These are phyloP conservation scores for Penicillium argentinense DNA, from an alignment of 495 filamentous ascomycete genomes.

Conservation along the genomic window DNA sequence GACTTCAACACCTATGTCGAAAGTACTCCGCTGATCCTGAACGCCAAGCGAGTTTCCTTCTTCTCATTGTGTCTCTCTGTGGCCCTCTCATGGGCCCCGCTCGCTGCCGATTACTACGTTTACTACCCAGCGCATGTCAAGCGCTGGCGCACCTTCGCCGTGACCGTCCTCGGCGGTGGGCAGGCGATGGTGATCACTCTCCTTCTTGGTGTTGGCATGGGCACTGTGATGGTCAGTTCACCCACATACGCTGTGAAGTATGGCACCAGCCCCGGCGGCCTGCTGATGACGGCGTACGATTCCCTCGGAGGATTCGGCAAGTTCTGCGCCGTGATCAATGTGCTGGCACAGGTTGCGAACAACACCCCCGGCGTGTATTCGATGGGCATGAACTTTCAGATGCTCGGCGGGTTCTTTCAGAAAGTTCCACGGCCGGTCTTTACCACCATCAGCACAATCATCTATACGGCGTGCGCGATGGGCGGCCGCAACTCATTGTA, in stretches of 20 bases:
- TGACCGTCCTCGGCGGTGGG: constrained; percentile 49
- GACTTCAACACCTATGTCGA: constrained; percentile 49
- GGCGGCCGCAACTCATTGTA: constrained; percentile 50
- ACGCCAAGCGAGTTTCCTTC: constrained; percentile 61
- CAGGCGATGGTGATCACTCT: constrained; percentile 57
- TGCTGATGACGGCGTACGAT: constrained; percentile 64
- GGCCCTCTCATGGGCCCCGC: constrained; percentile 52
- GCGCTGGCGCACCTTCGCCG: constrained; percentile 43
- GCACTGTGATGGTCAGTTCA: constrained; percentile 54
- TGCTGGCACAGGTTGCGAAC: constrained; percentile 68
- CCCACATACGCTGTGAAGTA: constrained; percentile 55
- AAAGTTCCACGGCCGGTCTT: constrained; percentile 71
- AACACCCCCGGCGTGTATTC: constrained; percentile 70
- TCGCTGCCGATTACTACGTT: constrained; percentile 57
- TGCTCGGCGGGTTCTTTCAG: constrained; percentile 61
- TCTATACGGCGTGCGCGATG: constrained; percentile 48
- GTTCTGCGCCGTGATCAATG: constrained; percentile 67
- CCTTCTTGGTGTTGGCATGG: constrained; percentile 71
- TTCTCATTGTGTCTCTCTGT: constrained; percentile 61
- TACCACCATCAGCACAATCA: constrained; percentile 40
- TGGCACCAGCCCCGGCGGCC: constrained; percentile 57
- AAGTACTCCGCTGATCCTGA: constrained; percentile 39
- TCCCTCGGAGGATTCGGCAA: constrained; percentile 66
- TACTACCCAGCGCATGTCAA: constrained; percentile 54
- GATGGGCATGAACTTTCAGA: constrained; percentile 72